These are phyloP conservation scores for Aspergillus biplanus DNA, from an alignment of 495 filamentous ascomycete genomes.

Conservation along the genomic window DNA sequence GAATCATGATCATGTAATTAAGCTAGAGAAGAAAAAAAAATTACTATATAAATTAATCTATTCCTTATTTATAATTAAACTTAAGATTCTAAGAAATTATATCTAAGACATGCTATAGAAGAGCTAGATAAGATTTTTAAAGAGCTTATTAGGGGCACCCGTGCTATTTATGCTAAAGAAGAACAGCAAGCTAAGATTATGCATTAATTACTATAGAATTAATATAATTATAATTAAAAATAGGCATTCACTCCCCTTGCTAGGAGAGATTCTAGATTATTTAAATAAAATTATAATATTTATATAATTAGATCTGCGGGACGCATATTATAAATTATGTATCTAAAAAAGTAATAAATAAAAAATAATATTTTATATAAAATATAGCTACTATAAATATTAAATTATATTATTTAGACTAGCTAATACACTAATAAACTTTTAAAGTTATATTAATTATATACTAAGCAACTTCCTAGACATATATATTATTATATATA, in stretches of 20 bases:
- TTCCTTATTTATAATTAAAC: not conserved
- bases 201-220: not conserved
- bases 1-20: not conserved
- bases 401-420: no score
- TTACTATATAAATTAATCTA: conserved; percentile 4
- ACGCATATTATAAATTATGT: not conserved
- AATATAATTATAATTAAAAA: not conserved
- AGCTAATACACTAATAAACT: not conserved
- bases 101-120: no score
- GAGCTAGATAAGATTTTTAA: not conserved
- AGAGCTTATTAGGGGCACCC: not conserved
- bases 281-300: not conserved
- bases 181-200: not conserved
- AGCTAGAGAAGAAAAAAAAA: not conserved
- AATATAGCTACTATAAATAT: not conserved
- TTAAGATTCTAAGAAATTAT: no score
- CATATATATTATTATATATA: no score
- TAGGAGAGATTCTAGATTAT: not conserved
- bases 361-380: not conserved
- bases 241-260: not conserved
- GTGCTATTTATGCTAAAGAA: not conserved
- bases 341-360: not conserved
- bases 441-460: not conserved
- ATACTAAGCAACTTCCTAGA: not conserved
- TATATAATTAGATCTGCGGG: not conserved